Conservation (phyloP, 305 asterid genomes). For the Plantago coronopus region DNA sequence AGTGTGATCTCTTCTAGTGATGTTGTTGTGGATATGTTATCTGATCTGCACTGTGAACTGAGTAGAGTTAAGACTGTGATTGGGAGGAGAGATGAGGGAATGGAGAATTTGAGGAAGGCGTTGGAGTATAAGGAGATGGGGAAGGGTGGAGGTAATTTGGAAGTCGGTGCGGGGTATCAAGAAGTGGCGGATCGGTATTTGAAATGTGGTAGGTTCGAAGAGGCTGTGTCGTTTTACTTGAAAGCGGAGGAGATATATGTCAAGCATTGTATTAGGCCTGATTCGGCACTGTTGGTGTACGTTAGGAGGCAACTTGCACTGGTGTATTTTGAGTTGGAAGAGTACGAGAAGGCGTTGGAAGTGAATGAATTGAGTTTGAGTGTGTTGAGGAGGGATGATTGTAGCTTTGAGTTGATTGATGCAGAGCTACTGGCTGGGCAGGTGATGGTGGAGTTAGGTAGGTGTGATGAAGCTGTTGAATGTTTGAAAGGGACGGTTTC, state of each 20-base stretch:
- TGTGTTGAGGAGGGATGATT: not conserved
- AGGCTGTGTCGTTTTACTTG: not conserved
- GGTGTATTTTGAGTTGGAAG: not conserved
- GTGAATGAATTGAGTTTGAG: not conserved
- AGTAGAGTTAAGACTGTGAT: not conserved
- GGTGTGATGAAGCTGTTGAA: constrained; percentile 10
- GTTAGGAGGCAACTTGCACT: not conserved
- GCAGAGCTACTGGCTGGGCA: not conserved
- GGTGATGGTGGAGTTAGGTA: not conserved
- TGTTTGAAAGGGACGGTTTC: no score
- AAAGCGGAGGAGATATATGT: not conserved
- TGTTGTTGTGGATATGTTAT: not conserved
- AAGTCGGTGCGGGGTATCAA: not conserved
- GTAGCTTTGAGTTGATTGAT: not conserved
- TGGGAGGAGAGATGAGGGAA: not conserved
- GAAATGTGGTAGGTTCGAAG: not conserved
- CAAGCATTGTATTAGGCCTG: not conserved
- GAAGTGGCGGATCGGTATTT: not conserved
- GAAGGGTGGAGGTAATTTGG: not conserved
- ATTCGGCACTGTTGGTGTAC: not conserved
- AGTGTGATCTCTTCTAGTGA: not conserved
- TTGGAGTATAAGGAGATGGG: constrained; percentile 4
- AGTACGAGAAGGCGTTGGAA: constrained; percentile 3
- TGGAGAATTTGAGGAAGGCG: constrained; percentile 2
- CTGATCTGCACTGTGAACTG: not conserved